Evolutionary conservation across 2,329 filamentous ascomycete genomes (phyloP).

Genomic region (Colletotrichum sp.): DNA sequence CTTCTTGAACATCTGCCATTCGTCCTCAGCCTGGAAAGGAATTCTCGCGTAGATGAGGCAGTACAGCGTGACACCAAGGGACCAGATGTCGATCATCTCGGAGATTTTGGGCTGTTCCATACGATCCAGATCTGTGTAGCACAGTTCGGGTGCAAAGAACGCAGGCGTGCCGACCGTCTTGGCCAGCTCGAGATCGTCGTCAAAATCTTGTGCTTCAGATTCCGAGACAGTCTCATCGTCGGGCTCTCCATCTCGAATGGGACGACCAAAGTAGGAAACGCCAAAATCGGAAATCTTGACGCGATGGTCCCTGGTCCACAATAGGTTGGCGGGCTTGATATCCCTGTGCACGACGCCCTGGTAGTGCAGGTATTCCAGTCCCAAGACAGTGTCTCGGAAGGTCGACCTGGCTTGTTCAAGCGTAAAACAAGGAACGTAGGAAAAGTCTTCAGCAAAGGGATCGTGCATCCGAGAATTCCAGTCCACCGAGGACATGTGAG

Average conservation of each 20-base stretch:
- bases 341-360: slow-evolving; percentile 85
- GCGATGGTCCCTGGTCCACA: slow-evolving; percentile 83
- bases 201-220: slow-evolving; percentile 84
- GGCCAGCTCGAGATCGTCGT: slow-evolving; percentile 93
- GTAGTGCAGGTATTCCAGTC: slow-evolving; percentile 91
- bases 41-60: slow-evolving; percentile 94
- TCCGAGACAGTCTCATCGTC: slow-evolving; percentile 78
- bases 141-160: slow-evolving; percentile 96
- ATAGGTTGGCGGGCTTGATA: slow-evolving; percentile 88
- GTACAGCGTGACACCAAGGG: slow-evolving; percentile 92
- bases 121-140: slow-evolving; percentile 79
- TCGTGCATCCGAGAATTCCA: slow-evolving; percentile 64
- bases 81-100: slow-evolving; percentile 97
- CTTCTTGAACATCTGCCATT: slow-evolving; percentile 88
- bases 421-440: slow-evolving; percentile 92
- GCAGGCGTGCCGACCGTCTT: slow-evolving; percentile 98
- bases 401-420: slow-evolving; percentile 80
- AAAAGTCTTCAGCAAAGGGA: slow-evolving; percentile 83
- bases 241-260: slow-evolving; percentile 81
- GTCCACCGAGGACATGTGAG: slow-evolving; percentile 71
- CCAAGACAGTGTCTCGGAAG: slow-evolving; percentile 91
- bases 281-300: slow-evolving; percentile 99
- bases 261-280: slow-evolving; percentile 93
- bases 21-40: slow-evolving; percentile 89
- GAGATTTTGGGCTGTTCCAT: slow-evolving; percentile 77